Conservation (phyloP, 441 rosid species). For the Croton setiger region DNA sequence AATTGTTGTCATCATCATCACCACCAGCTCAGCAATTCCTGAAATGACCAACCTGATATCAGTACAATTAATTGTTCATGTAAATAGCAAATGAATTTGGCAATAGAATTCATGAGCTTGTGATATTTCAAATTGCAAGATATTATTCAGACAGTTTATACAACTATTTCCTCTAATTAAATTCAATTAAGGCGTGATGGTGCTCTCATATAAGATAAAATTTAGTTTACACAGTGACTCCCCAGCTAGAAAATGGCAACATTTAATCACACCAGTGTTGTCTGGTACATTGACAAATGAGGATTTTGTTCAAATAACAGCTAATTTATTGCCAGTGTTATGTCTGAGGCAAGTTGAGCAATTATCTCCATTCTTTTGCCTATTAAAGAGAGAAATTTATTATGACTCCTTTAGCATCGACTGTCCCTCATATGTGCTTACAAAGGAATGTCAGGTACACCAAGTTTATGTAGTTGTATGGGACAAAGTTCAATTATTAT, state of each 20-base stretch:
- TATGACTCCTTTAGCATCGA: background rate
- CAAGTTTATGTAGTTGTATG: background rate
- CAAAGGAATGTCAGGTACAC: background rate
- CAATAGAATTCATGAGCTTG: background rate
- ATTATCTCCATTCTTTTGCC: background rate
- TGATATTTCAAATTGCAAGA: background rate
- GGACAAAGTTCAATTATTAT: background rate
- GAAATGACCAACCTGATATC: conserved; percentile 26
- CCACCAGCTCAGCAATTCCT: conserved; percentile 97
- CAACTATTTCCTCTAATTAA: too few species aligned
- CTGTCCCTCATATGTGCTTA: background rate
- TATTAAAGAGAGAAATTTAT: background rate
- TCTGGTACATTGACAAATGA: background rate
- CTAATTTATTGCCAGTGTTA: background rate
- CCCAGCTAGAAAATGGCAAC: background rate
- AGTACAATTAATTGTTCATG: conserved; percentile 8
- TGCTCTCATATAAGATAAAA: background rate
- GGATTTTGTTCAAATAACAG: background rate
- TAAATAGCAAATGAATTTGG: background rate
- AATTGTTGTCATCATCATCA: conserved; percentile 97
- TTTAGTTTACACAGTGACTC: background rate
- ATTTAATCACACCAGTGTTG: background rate
- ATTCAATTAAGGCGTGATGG: too few species aligned
- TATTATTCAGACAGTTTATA: background rate
- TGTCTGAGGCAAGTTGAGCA: background rate